These are phyloP conservation scores for Isochrysis galbana DNA, from an alignment of 78 protist species.

Conservation along the genomic window DNA sequence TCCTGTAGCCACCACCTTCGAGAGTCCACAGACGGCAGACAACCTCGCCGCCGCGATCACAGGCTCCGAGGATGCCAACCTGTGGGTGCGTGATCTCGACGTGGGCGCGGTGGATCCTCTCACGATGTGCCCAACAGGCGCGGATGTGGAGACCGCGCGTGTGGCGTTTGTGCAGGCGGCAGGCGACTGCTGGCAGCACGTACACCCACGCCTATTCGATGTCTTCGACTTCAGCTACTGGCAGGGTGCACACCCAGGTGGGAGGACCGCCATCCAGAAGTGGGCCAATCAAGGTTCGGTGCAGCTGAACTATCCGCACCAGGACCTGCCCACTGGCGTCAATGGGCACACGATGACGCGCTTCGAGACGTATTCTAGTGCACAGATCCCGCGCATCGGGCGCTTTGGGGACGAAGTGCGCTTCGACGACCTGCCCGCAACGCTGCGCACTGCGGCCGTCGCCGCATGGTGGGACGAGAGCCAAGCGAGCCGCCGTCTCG, in stretches of 20 bases:
- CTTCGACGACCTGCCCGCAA: not conserved
- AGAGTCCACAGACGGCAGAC: too few species aligned
- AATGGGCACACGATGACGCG: not conserved
- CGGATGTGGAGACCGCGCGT: too few species aligned
- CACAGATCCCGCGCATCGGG: not conserved
- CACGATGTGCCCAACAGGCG: not conserved
- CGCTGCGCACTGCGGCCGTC: not conserved
- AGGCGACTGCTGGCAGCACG: slow-evolving; percentile 16
- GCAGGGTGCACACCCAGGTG: not conserved
- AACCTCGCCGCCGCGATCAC: not conserved
- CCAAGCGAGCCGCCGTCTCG: too few species aligned
- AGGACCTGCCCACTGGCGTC: not conserved
- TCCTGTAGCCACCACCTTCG: too few species aligned
- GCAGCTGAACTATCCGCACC: not conserved
- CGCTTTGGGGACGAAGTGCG: not conserved
- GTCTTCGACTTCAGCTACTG: slow-evolving; percentile 10
- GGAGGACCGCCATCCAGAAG: not conserved
- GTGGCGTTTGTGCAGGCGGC: too few species aligned
- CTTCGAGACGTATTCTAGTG: too few species aligned
- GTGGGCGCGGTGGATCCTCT: not conserved
- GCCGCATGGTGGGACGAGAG: slow-evolving; percentile 2
- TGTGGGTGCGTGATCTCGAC: not conserved
- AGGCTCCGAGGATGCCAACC: not conserved
- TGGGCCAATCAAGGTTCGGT: not conserved
- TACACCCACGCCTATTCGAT: not conserved